A percentile compares a stretch with the other conserved stretches of the same genome.
These are phyloP conservation scores for Pythium volutum DNA, from an alignment of 352 stramenopile species.

Conservation along the genomic window DNA sequence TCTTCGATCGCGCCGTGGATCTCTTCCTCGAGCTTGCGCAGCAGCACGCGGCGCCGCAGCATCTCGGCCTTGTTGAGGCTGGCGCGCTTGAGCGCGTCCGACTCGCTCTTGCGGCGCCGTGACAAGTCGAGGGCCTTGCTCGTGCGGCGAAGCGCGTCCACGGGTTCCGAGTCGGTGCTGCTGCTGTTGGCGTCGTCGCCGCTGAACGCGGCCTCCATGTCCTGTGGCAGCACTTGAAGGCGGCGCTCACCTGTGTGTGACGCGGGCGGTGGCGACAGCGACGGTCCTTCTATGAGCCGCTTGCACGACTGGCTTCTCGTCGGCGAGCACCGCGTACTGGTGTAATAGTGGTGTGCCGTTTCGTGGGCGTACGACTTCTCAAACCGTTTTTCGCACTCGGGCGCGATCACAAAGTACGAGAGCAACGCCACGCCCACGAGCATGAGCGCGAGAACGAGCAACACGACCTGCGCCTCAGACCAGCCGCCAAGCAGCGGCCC, in stretches of 20 bases:
- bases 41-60: constrained; percentile 54
- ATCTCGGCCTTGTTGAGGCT: constrained; percentile 57
- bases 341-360: constrained; percentile 11
- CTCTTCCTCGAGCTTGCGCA: constrained; percentile 70
- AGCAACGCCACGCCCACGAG: constrained; percentile 58
- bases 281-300: neutral
- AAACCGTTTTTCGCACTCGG: constrained; percentile 71
- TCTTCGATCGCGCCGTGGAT: constrained; percentile 70
- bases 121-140: constrained; percentile 26
- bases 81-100: constrained; percentile 52
- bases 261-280: neutral
- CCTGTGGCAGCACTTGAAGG: constrained; percentile 2
- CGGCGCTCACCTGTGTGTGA: constrained; percentile 4
- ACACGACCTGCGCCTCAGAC: constrained; percentile 52
- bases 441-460: constrained; percentile 49
- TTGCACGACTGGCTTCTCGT: constrained; percentile 3
- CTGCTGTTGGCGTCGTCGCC: constrained; percentile 25
- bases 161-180: constrained; percentile 27
- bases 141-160: constrained; percentile 16
- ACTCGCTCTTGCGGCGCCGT: constrained; percentile 65
- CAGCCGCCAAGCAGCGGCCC: constrained; percentile 24
- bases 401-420: constrained; percentile 79
- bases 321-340: constrained; percentile 11
- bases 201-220: constrained; percentile 23
- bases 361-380: constrained; percentile 53